phyloP scores from a whole-genome alignment of 2,329 filamentous ascomycete genomes.

The Neopestalotiopsis sp. region DNA sequence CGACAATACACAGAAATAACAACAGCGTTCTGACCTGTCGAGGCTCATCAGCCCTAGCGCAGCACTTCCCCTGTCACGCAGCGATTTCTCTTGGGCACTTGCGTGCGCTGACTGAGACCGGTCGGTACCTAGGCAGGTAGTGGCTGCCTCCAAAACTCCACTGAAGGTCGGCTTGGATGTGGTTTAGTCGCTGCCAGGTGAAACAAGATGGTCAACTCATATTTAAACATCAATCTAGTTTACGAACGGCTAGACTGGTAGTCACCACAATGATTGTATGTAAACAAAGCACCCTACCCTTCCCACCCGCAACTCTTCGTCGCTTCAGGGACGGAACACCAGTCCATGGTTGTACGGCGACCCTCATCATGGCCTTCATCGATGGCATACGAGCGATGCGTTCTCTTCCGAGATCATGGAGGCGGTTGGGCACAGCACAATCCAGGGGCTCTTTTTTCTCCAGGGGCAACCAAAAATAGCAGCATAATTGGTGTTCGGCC shows the following conservation, averaged over 20 bases:
- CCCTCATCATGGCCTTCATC: background rate
- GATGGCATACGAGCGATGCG: constrained; percentile 1
- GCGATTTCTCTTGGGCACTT: background rate
- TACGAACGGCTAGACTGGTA: background rate
- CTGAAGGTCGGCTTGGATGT: background rate
- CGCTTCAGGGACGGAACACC: background rate
- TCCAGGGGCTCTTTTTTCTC: background rate
- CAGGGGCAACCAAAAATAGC: constrained; percentile 13
- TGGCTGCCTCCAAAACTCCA: constrained; percentile 3
- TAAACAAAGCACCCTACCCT: background rate
- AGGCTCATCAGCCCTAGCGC: constrained; percentile 2
- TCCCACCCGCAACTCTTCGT: background rate
- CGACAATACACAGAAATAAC: background rate
- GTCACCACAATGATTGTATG: background rate
- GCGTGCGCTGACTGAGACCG: background rate
- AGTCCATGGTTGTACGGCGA: background rate
- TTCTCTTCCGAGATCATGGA: background rate
- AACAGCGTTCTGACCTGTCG: background rate
- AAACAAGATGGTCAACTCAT: background rate
- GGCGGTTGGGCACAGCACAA: background rate
- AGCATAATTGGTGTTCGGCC: background rate
- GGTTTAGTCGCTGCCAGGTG: background rate
- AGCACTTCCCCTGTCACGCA: background rate
- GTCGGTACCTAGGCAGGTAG: background rate
- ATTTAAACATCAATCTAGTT: constrained; percentile 2